Conservation (phyloP, 2,329 filamentous ascomycete genomes). For the Epichloe scottii region DNA sequence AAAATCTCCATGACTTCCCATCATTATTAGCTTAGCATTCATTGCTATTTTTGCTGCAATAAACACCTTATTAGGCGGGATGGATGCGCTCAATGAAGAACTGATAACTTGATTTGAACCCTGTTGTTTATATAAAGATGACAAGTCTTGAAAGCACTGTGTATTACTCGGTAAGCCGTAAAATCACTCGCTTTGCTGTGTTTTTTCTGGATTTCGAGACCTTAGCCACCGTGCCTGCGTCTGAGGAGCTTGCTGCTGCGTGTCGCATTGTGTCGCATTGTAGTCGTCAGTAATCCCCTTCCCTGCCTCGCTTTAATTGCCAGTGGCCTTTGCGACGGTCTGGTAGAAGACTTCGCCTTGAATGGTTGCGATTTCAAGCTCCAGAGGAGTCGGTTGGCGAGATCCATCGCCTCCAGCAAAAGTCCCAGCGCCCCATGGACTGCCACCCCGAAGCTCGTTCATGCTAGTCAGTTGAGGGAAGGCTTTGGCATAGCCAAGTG, state of each 20-base stretch:
- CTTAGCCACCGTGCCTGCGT: neutral
- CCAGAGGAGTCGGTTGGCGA: conserved; percentile 62
- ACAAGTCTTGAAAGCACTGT: neutral
- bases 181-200: neutral
- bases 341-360: conserved; percentile 84
- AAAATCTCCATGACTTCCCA: no score
- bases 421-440: conserved; percentile 87
- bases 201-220: neutral
- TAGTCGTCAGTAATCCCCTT: conserved; percentile 5
- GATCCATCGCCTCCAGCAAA: conserved; percentile 71
- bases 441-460: conserved; percentile 71
- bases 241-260: neutral
- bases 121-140: neutral
- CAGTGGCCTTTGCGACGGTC: conserved; percentile 55
- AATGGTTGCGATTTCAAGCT: conserved; percentile 65
- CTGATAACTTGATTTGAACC: no score
- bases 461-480: conserved; percentile 62
- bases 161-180: neutral
- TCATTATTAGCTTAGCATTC: no score
- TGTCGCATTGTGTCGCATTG: neutral
- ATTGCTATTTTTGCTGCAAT: no score
- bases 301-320: conserved; percentile 63
- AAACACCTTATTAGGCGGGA: no score
- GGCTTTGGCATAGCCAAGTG: conserved; percentile 75
- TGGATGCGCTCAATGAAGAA: no score